Base-by-base conservation (phyloP, 2,329 filamentous ascomycete species). In the Leptodontidium sp. region DNA sequence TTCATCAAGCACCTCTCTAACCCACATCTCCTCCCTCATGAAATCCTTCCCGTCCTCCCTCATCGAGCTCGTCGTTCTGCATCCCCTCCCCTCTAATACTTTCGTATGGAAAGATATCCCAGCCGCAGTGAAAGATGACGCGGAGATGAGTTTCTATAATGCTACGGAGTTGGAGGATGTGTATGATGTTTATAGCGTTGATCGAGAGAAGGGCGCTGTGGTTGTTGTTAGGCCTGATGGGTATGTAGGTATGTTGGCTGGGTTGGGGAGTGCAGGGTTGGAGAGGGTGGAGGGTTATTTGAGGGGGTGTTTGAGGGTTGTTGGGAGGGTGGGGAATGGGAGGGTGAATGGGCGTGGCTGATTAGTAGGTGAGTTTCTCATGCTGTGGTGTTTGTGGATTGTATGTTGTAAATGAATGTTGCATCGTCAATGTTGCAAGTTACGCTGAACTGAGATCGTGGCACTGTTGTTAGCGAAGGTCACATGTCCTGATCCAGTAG, bases 171-270 rank as follows among this genome's bases (percentile, higher is more conserved):
- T 86, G 71, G 85, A 83, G 63, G 84, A 88, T 65, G 85, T 84
- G 40, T 91, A 88, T 78, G 90, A 86, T 15, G 85, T 88, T 73
- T 92, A 91, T 78, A 93, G 90, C 88, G 82, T 91, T 15, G 89
- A 88, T 50, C 84, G 81, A 52, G 80, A 91, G 4, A 82, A 81
- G 0, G 81, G 83, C 0, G 82, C 84, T 8, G 84, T 93, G 50
- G 82, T 89, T 50, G 88, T 90, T 72, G 88, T 93, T 2, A 83
- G 91, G 5, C 91, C 91, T 0, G 91, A 93, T 78, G 90, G 90
- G 12, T 93, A 93, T 77, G 86, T 93, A 6, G 91, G 91, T 15
- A 26, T 32, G 17, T 9, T 59, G 21, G 55, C 2, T 24, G 55
- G 38, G 7, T 26, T 59, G 35, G 50, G 24, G 29, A 21, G 43